Conservation (phyloP, 1,284 basidiomycete genomes). For the Trametes hirsuta region DNA sequence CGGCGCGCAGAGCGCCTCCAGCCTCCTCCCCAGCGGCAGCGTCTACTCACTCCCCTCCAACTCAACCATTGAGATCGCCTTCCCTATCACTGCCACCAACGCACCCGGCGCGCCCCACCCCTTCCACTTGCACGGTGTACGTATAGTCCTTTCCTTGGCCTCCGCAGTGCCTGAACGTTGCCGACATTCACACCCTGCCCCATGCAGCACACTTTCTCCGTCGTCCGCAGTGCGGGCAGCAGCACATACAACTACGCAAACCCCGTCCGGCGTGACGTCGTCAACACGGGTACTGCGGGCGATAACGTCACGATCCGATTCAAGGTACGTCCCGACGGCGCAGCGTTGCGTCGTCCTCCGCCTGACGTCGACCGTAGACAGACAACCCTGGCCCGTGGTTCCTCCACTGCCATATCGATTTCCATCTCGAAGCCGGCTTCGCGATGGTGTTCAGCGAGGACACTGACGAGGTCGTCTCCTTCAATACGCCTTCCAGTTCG, state of each 20-base stretch:
- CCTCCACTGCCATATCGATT: conserved; percentile 30
- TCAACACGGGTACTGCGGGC: conserved; percentile 32
- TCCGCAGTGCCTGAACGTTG: background rate
- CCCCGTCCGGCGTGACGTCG: conserved; percentile 37
- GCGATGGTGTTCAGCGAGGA: conserved; percentile 32
- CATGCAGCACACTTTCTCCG: conserved; percentile 31
- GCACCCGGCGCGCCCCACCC: conserved; percentile 39
- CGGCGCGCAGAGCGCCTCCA: conserved; percentile 31
- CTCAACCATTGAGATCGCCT: conserved; percentile 38
- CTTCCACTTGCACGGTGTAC: conserved; percentile 44
- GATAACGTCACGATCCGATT: conserved; percentile 38
- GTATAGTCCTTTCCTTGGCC: background rate
- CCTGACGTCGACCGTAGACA: background rate
- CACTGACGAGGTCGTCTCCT: background rate
- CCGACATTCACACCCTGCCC: background rate
- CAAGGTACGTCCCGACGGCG: conserved; percentile 1
- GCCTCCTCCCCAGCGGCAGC: conserved; percentile 36
- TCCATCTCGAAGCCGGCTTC: conserved; percentile 31
- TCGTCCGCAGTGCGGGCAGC: conserved; percentile 34
- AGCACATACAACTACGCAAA: conserved; percentile 36
- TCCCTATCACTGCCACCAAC: conserved; percentile 31
- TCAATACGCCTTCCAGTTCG: background rate
- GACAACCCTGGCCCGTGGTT: conserved; percentile 32
- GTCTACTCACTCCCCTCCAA: conserved; percentile 34
- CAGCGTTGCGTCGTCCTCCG: no score